These are phyloP conservation scores for Trichoderma sp. DNA, from an alignment of 2,329 filamentous ascomycete genomes.

Conservation along the genomic window DNA sequence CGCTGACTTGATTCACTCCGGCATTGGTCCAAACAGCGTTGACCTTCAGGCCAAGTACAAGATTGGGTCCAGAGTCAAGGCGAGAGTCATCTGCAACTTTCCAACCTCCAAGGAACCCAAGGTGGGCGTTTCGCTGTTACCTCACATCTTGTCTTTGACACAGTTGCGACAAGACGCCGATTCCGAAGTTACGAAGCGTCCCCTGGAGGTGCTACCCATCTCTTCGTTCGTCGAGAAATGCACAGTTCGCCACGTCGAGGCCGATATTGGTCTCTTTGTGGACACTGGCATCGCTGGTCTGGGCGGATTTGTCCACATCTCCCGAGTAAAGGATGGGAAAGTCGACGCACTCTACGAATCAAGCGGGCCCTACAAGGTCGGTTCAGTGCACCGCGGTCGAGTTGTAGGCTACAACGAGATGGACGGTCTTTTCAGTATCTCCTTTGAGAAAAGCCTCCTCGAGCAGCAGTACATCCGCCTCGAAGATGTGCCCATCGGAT, in stretches of 20 bases:
- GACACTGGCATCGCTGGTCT: slow-evolving; percentile 66
- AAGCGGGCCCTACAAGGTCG: slow-evolving; percentile 76
- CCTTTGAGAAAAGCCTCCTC: slow-evolving; percentile 78
- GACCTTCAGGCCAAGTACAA: slow-evolving; percentile 80
- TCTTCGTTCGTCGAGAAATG: slow-evolving; percentile 78
- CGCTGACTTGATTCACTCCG: slow-evolving; percentile 87
- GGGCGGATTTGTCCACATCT: slow-evolving; percentile 92
- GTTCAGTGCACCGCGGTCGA: slow-evolving; percentile 76
- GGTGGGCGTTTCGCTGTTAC: slow-evolving; percentile 82
- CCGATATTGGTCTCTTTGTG: slow-evolving; percentile 79
- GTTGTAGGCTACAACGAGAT: slow-evolving; percentile 84
- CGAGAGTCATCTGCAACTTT: slow-evolving; percentile 85
- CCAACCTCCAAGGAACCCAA: slow-evolving; percentile 77
- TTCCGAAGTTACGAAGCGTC: slow-evolving; percentile 44
- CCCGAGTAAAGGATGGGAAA: slow-evolving; percentile 85
- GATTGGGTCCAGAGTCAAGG: slow-evolving; percentile 80
- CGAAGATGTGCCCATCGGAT: slow-evolving; percentile 83
- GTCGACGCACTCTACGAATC: slow-evolving; percentile 78
- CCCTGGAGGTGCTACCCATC: slow-evolving; percentile 63
- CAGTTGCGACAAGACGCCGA: slow-evolving; percentile 44
- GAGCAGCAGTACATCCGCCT: slow-evolving; percentile 89
- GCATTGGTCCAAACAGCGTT: slow-evolving; percentile 67
- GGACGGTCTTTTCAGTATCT: slow-evolving; percentile 83
- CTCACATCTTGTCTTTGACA: slow-evolving; percentile 73
- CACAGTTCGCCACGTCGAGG: slow-evolving; percentile 77